Evolutionary conservation across 2,329 filamentous ascomycete genomes (phyloP).

Genomic region (Venturia oleaginea): DNA sequence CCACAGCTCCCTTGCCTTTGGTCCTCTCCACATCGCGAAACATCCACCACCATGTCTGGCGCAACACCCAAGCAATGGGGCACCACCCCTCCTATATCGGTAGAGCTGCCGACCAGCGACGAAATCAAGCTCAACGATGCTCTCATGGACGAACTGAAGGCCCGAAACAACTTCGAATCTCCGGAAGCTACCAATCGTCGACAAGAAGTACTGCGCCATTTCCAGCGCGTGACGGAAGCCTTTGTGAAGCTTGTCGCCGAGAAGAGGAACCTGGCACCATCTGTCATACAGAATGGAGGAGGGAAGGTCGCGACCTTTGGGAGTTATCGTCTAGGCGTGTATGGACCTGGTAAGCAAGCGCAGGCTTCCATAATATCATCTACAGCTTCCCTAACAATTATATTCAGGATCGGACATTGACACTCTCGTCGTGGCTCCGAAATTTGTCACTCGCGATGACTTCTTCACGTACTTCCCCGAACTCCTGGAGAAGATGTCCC

Average conservation of each 20-base stretch:
- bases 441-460: slow-evolving; percentile 78
- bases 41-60: slow-evolving; percentile 3
- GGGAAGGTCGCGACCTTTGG: slow-evolving; percentile 95
- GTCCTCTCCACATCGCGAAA: not conserved
- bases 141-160: slow-evolving; percentile 74
- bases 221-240: slow-evolving; percentile 73
- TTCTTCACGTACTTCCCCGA: slow-evolving; percentile 88
- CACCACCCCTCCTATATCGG: slow-evolving; percentile 77
- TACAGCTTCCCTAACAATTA: slow-evolving; percentile 4
- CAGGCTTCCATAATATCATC: not conserved
- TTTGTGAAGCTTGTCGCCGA: slow-evolving; percentile 77
- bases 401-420: slow-evolving; percentile 86
- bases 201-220: slow-evolving; percentile 64
- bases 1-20: not conserved
- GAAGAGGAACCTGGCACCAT: slow-evolving; percentile 63
- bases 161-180: slow-evolving; percentile 85
- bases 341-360: slow-evolving; percentile 50
- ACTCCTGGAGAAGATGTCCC: slow-evolving; percentile 66
- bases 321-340: slow-evolving; percentile 89
- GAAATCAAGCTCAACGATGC: slow-evolving; percentile 71
- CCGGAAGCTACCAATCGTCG: slow-evolving; percentile 74
- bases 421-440: slow-evolving; percentile 84
- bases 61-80: slow-evolving; percentile 46
- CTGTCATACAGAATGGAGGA: slow-evolving; percentile 71
- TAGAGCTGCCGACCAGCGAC: slow-evolving; percentile 61